A percentile compares a stretch with the other conserved stretches of the same genome.
Conservation (phyloP, 371 early-diverging fungal species). For the Nematocida parisii region DNA sequence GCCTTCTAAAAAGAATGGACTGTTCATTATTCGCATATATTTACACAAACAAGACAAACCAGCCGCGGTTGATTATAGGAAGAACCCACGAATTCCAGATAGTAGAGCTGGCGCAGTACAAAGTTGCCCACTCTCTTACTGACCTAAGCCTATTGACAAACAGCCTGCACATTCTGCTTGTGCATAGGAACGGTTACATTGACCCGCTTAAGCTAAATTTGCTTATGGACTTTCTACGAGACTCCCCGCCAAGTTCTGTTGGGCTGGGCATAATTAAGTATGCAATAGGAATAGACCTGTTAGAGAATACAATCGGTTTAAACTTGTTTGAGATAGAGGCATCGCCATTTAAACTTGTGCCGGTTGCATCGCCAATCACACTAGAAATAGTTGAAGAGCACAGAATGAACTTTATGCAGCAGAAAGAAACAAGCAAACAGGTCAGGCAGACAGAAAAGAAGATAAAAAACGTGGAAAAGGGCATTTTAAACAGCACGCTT, state of each 20-base stretch:
- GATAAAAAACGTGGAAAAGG: conserved; percentile 54
- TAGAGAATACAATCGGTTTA: not conserved
- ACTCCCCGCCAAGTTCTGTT: not conserved
- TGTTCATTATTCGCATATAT: conserved; percentile 49
- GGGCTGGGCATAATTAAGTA: conserved; percentile 24
- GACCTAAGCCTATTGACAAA: conserved; percentile 1
- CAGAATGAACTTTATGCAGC: conserved; percentile 2
- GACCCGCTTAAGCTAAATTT: conserved; percentile 1
- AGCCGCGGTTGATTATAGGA: conserved; percentile 26
- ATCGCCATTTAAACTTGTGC: conserved; percentile 3
- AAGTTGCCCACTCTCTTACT: not conserved
- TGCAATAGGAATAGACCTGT: not conserved
- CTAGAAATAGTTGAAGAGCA: conserved; percentile 10
- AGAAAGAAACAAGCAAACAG: conserved; percentile 1
- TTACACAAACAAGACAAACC: conserved; percentile 6
- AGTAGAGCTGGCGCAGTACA: conserved; percentile 37
- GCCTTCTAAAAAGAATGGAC: conserved; percentile 23
- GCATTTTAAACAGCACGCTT: conserved; percentile 26
- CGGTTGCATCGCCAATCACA: not conserved
- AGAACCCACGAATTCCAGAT: conserved; percentile 48
- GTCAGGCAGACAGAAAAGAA: conserved; percentile 53
- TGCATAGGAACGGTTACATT: not conserved
- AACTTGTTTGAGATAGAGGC: conserved; percentile 5
- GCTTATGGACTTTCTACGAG: conserved; percentile 7
- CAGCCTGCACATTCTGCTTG: conserved; percentile 10